These are phyloP conservation scores for Comarum palustre DNA, from an alignment of 306 rosid species.

Conservation along the genomic window DNA sequence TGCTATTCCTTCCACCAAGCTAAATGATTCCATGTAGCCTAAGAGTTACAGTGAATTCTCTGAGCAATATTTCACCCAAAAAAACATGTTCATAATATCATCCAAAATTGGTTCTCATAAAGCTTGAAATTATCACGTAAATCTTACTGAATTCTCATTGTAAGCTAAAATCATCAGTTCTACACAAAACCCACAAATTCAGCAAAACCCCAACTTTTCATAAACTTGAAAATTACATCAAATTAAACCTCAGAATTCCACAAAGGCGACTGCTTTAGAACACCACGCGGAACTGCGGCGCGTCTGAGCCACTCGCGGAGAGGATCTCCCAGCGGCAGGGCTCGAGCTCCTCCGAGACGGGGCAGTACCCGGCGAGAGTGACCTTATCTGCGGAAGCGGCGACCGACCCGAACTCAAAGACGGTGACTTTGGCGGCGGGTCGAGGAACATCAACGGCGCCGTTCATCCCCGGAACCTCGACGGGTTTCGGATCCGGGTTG, in stretches of 20 bases:
- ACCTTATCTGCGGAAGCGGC: conserved; percentile 71
- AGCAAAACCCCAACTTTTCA: not conserved
- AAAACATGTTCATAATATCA: not conserved
- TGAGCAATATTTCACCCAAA: too few relatives aligned
- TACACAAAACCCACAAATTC: not conserved
- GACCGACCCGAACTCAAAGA: conserved; percentile 84
- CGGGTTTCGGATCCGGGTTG: conserved; percentile 16
- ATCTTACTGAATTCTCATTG: not conserved
- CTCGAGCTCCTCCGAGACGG: conserved; percentile 92
- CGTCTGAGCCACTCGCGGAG: conserved; percentile 67
- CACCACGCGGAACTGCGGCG: conserved; percentile 89
- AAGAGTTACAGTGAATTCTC: not conserved
- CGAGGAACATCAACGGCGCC: conserved; percentile 84
- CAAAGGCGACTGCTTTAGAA: conserved; percentile 35
- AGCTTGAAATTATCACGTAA: not conserved
- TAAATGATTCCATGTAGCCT: not conserved
- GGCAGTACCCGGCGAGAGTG: conserved; percentile 83
- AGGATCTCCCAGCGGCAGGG: conserved; percentile 98
- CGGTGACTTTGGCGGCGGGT: conserved; percentile 42
- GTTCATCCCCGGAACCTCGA: conserved; percentile 63
- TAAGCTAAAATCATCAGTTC: not conserved
- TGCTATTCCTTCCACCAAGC: not conserved
- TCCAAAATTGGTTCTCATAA: not conserved
- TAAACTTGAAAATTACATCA: not conserved
- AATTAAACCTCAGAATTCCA: not conserved